These are phyloP conservation scores for Simmondsia chinensis DNA, from an alignment of 148 eudicot genomes.

Conservation along the genomic window DNA sequence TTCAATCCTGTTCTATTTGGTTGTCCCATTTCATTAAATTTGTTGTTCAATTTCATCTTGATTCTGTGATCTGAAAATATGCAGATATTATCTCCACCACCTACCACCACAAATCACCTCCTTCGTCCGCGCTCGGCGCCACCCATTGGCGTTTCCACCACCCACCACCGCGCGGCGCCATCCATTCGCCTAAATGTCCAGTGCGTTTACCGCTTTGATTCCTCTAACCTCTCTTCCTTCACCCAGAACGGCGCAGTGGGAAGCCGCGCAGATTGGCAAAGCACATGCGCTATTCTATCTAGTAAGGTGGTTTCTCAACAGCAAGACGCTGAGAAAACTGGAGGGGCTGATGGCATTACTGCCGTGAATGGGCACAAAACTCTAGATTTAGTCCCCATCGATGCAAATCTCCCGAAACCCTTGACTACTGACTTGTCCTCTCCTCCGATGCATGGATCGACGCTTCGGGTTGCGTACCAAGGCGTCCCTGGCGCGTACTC, in stretches of 20 bases:
- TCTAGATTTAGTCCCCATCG: conserved; percentile 47
- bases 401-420: conserved; percentile 44
- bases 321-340: conserved; percentile 17
- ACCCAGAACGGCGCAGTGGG: conserved; percentile 18
- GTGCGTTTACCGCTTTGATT: conserved; percentile 20
- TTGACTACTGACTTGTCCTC: conserved; percentile 57
- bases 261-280: conserved; percentile 71
- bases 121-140: conserved; percentile 4
- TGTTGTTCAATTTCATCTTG: not conserved
- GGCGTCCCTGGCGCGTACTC: conserved; percentile 97
- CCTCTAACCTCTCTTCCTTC: conserved; percentile 19
- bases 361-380: conserved; percentile 54
- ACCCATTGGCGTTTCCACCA: not conserved
- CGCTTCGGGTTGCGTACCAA: conserved; percentile 79
- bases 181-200: conserved; percentile 27
- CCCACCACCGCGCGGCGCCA: conserved; percentile 15
- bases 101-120: conserved; percentile 23
- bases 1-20: too few relatives aligned
- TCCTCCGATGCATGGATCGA: conserved; percentile 76
- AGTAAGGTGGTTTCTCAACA: conserved; percentile 47
- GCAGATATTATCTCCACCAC: conserved; percentile 41
- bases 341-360: conserved; percentile 14
- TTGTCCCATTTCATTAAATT: not conserved
- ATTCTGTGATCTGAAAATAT: conserved; percentile 14
- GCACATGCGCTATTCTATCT: conserved; percentile 75